Conservation (phyloP, 371 early-diverging fungal genomes). For the Rhizopus arrhizus region DNA sequence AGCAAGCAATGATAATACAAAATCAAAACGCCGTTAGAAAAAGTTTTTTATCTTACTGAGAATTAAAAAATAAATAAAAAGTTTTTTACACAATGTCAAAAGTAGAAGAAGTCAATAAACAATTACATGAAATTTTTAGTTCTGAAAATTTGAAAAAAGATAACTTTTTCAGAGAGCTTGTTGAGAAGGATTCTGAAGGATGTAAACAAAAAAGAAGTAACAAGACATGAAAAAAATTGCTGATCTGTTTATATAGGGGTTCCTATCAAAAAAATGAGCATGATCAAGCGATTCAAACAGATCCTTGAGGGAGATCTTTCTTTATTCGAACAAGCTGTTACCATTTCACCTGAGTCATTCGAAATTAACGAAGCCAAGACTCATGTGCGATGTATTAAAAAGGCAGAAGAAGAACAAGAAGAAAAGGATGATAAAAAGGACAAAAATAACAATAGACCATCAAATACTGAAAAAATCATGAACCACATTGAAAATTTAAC, state of each 20-base stretch:
- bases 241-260: slow-evolving; percentile 38
- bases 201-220: slow-evolving; percentile 27
- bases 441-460: slow-evolving; percentile 7
- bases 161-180: slow-evolving; percentile 47
- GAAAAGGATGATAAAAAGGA: slow-evolving; percentile 5
- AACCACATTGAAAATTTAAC: slow-evolving; percentile 27
- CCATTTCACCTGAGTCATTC: slow-evolving; percentile 29
- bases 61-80: slow-evolving; percentile 6
- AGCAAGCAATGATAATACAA: slow-evolving; percentile 15
- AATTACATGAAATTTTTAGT: slow-evolving; percentile 38
- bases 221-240: not conserved
- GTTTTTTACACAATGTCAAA: slow-evolving; percentile 9
- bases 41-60: not conserved
- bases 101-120: slow-evolving; percentile 26
- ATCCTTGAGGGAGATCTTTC: slow-evolving; percentile 39
- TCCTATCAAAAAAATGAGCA: slow-evolving; percentile 40
- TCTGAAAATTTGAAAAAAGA: slow-evolving; percentile 45
- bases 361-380: slow-evolving; percentile 48
- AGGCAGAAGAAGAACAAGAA: slow-evolving; percentile 18
- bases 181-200: slow-evolving; percentile 44
- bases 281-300: slow-evolving; percentile 49
- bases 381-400: slow-evolving; percentile 31
- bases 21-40: slow-evolving; percentile 36
- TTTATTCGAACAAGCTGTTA: slow-evolving; percentile 32
- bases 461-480: slow-evolving; percentile 7